Evolutionary conservation across 2,329 filamentous ascomycete genomes (phyloP), one percentile per base, ranked within the genome.

Genomic region (Botrytis galanthina): DNA sequence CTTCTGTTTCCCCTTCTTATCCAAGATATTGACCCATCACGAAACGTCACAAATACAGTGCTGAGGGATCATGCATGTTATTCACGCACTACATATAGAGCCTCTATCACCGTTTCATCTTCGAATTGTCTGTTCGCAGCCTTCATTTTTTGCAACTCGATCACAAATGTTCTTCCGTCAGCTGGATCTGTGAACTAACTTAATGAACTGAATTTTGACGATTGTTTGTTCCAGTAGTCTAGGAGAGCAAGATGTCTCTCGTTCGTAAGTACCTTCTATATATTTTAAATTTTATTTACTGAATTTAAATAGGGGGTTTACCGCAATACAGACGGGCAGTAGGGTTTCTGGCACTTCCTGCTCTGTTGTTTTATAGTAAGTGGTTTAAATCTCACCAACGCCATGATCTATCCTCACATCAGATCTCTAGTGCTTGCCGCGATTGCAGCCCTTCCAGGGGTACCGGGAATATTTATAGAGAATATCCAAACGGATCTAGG

Each of bases 381-480:
- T 35, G n/a, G 20, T 14, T 4, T 14, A 35, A 16, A 14, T 14
- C 26, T 8, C n/a, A n/a, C 20, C 8, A 32, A 20, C n/a, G n/a
- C n/a, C 0, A 12, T 39, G 12, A 37, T 54, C 12, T 37, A 68
- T n/a, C 0, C 44, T 68, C 16, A 68, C 14, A 68, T 26, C 37
- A 7, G 26, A n/a, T 3, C 9, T 64, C 22, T 62, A 71, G 70
- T 71, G 26, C 70, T 71, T 44, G 44, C 59, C 0, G 8, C 60
- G 0, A 63, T 71, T 46, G 44, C 57, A 18, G 39, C 57, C 3
- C 37, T 71, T 61, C 60, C 70, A 44, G 59, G 44, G 10, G 60
- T 63, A 18, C 70, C 70, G 14, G 70, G 70, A n/a, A 71, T 71
- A 20, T 71, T 71, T 10, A 48, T 71, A 46, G 70, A 71, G 18